Base-by-base conservation (phyloP, 1,139 yeast species). In the Taiozyma onychis region DNA sequence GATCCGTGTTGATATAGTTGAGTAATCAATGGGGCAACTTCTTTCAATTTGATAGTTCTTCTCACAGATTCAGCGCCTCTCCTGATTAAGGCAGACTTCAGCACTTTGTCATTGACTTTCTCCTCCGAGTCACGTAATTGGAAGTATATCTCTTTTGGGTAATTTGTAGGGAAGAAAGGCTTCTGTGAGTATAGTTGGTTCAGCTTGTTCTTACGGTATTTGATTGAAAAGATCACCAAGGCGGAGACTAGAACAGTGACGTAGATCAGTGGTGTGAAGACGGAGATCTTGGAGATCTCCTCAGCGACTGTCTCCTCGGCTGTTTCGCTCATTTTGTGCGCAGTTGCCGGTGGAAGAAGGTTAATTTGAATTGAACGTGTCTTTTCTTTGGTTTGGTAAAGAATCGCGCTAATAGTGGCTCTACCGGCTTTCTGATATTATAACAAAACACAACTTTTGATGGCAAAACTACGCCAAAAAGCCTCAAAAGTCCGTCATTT, bases 1-100 rank as follows among this genome's bases (percentile, higher is more conserved):
- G 91, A 81, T 1, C 98, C 98, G 49, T 81, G 83, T 63, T 91
- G 95, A 66, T 90, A 91, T 55, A 93, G 74, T 47, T 78, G 74
- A 48, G 80, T 80, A 61, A 88, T 78, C 48, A 77, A 80, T 6
- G 85, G 84, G 57, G 78, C 73, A 60, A 87, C 61, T 53, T 72
- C 76, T 56, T 81, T 78, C 63, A 88, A 71, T 60, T 93, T 97
- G 86, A 93, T 87, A 28, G 88, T 81, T 66, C 97, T 80, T 67
- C 90, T 85, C 57, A 93, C 82, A 8, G 97, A 96, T 63, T 88
- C 98, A 13, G 95, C 97, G 44, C 95, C 85, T 32, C 99, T 91
- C 66, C 89, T 86, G 66, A 90, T 73, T 52, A 93, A 73, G 0
- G 97, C 97, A 3, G 97, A 95, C 64, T 88, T 88, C 62, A 90